These are phyloP conservation scores for Phlebiopsis gigantea DNA, from an alignment of 768 basidiomycete species.

Conservation along the genomic window DNA sequence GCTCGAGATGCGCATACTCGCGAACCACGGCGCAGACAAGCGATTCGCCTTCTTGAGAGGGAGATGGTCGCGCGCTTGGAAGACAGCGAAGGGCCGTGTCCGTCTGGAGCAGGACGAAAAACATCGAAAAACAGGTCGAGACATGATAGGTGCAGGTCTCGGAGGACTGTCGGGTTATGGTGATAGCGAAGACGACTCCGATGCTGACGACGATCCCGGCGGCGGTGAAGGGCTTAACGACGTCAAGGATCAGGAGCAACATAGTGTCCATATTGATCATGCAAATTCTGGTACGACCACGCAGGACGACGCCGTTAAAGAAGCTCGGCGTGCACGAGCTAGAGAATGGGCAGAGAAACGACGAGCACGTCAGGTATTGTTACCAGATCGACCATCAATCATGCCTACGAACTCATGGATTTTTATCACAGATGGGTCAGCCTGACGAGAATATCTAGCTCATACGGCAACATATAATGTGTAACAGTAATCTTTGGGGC, in stretches of 20 bases:
- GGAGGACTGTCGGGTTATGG: slow-evolving; percentile 55
- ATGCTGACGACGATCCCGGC: slow-evolving; percentile 15
- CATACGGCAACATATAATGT: no score
- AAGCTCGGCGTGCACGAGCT: slow-evolving; percentile 49
- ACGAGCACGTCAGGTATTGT: no score
- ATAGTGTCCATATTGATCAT: no score
- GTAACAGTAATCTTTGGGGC: no score
- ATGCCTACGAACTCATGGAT: no score
- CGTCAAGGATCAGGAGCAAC: no score
- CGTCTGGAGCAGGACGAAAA: slow-evolving; percentile 25
- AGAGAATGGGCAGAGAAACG: slow-evolving; percentile 55
- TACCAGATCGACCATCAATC: no score
- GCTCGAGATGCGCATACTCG: slow-evolving; percentile 83
- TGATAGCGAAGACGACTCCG: slow-evolving; percentile 26
- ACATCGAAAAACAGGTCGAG: slow-evolving; percentile 18
- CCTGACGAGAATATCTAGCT: no score
- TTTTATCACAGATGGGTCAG: no score
- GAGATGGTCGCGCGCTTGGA: slow-evolving; percentile 67
- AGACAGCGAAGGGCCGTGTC: slow-evolving; percentile 42
- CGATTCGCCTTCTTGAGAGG: slow-evolving; percentile 82
- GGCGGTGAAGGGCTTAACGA: not conserved
- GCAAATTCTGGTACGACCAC: not conserved
- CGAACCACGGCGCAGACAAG: slow-evolving; percentile 74
- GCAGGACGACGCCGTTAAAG: slow-evolving; percentile 31
- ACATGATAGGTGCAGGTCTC: slow-evolving; percentile 25